Evolutionary conservation across 163 green algal species (phyloP), one percentile per base, ranked within the genome.

Genomic region (Coccomyxa subellipsoidea): DNA sequence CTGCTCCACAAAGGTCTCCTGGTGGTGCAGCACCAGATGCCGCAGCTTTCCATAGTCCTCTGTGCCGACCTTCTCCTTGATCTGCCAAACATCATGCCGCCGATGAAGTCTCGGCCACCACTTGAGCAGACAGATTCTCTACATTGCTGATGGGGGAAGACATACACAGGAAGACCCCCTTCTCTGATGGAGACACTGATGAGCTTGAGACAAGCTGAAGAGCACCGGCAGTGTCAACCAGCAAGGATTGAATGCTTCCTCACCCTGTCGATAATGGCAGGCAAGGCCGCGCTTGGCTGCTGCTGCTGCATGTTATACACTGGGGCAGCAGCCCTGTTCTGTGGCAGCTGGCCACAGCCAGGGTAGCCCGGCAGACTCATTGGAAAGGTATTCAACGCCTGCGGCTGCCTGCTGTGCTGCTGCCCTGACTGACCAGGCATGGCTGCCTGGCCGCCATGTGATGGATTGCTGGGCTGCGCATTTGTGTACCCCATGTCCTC

Each of bases 1-100:
- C 66, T 73, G 66, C 66, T 73, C 29, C 66, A 73, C 66, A 35
- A 73, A 73, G 29, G n/a, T 34, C 66, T 73, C 66, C 7, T 73
- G 66, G 3, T 73, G 66, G 47, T 59, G 47, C 47, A 59, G 47
- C 3, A 59, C 47, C 47, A 59, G 23, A 27, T 59, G 15, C 15
- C 47, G 47, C 47, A 59, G 47, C 15, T 59, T 18, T 2, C 23
- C 47, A 7, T 59, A 59, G 15, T 12, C 47, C 47, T 59, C 15
- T 18, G 21, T 12, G 47, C 47, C 47, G 15, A 59, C 23, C 47
- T 18, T 59, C 15, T 8, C 23, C 23, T 27, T 59, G 47, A 59
- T 18, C 47, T 59, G 47, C 47, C 47, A 59, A 27, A 59, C 47
- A 59, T 18, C 3, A 59, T 5, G 21, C 23, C 47, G 1, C 2